phyloP scores from a whole-genome alignment of 2,329 filamentous ascomycete genomes.

The Penicillium sp. region DNA sequence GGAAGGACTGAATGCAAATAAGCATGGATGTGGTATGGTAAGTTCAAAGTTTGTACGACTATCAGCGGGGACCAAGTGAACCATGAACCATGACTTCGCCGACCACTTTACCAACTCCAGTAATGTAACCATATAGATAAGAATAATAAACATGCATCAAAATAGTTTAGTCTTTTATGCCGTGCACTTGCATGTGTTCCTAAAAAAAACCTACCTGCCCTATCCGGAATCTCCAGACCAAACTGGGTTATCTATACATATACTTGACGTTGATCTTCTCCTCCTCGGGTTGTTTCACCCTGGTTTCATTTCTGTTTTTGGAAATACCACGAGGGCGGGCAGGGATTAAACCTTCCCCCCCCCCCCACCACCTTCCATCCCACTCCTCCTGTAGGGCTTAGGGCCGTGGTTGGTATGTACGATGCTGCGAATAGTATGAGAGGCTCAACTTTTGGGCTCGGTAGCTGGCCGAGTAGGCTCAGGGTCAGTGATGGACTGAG shows the following conservation, averaged over 20 bases:
- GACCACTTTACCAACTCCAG: background rate
- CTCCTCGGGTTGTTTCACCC: background rate
- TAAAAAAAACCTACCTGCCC: background rate
- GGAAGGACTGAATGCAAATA: background rate
- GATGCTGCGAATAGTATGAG: background rate
- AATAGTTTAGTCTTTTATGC: background rate
- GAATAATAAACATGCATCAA: background rate
- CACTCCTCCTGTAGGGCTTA: conserved; percentile 1
- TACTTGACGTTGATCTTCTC: background rate
- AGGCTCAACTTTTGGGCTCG: background rate
- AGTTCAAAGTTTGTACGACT: conserved; percentile 1
- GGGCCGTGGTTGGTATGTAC: background rate
- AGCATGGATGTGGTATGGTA: background rate
- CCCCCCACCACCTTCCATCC: background rate
- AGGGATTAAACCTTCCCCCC: conserved; percentile 2
- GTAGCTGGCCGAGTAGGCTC: background rate
- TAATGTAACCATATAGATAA: background rate
- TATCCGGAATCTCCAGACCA: background rate
- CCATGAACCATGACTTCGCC: conserved; percentile 10
- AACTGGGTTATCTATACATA: background rate
- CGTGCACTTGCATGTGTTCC: background rate
- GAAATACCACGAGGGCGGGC: conserved; percentile 15
- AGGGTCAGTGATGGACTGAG: background rate
- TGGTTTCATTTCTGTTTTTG: conserved; percentile 12
- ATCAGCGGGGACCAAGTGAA: conserved; percentile 8